A percentile compares a stretch with the other conserved stretches of the same genome.
Conservation (phyloP, 2,329 filamentous ascomycete species). For the Geoglossum cookeanum region DNA sequence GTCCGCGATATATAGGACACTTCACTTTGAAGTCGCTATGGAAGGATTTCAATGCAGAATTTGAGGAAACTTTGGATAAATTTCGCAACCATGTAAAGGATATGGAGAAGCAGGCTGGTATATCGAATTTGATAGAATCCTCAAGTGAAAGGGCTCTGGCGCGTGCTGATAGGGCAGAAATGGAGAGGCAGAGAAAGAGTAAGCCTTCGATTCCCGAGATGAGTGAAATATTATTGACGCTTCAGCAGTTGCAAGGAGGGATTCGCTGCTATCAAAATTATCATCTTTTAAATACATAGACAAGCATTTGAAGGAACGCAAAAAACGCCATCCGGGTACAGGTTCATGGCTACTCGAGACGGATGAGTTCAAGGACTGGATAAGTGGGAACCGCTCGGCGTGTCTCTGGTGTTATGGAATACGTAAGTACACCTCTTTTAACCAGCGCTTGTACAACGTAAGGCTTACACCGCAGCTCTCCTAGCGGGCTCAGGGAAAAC, state of each 20-base stretch:
- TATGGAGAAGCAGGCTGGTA: slow-evolving; percentile 5
- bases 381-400: background rate
- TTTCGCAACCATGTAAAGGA: slow-evolving; percentile 5
- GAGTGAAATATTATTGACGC: background rate
- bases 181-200: background rate
- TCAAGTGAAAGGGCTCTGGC: background rate
- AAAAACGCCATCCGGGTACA: slow-evolving; percentile 2
- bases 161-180: background rate
- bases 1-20: background rate
- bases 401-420: slow-evolving; percentile 3
- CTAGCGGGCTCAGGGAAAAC: slow-evolving; percentile 4
- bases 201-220: background rate
- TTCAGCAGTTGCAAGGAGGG: background rate
- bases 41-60: slow-evolving; percentile 11
- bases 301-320: slow-evolving; percentile 4
- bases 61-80: slow-evolving; percentile 3
- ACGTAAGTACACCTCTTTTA: background rate
- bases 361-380: slow-evolving; percentile 2
- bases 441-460: background rate
- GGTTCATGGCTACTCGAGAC: slow-evolving; percentile 3
- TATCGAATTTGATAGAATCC: slow-evolving; percentile 5
- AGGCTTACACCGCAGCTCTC: background rate
- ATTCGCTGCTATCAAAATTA: slow-evolving; percentile 1
- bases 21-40: slow-evolving; percentile 7
- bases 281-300: slow-evolving; percentile 3